These are phyloP conservation scores for Alternaria viburni DNA, from an alignment of 2,329 filamentous ascomycete genomes.

Conservation along the genomic window DNA sequence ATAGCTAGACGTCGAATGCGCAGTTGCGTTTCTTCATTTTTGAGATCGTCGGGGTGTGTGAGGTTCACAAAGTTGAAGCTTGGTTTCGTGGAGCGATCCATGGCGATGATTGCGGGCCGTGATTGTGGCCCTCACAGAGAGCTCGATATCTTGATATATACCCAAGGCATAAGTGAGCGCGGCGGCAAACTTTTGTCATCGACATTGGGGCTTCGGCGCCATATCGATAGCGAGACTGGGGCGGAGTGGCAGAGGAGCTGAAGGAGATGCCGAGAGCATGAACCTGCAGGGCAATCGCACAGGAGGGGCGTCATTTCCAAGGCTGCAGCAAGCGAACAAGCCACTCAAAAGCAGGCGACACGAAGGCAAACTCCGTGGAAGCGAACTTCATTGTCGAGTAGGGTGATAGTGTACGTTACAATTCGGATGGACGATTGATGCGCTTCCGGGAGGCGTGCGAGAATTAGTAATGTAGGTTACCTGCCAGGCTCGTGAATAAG, in stretches of 20 bases:
- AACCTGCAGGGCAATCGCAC: constrained; percentile 8
- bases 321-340: constrained; percentile 9
- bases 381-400: background rate
- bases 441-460: constrained; percentile 7
- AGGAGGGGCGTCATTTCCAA: constrained; percentile 2
- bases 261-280: constrained; percentile 2
- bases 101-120: constrained; percentile 3
- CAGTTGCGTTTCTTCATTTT: constrained; percentile 38
- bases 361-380: constrained; percentile 5
- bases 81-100: constrained; percentile 33
- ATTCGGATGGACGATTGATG: constrained; percentile 4
- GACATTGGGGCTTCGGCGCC: background rate
- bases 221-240: constrained; percentile 3
- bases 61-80: constrained; percentile 42
- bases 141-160: constrained; percentile 4
- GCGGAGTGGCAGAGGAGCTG: constrained; percentile 7
- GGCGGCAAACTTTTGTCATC: constrained; percentile 13
- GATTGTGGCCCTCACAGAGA: background rate
- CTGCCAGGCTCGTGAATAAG: constrained; percentile 13
- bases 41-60: constrained; percentile 40
- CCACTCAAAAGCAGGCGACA: background rate
- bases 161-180: background rate
- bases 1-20: constrained; percentile 43
- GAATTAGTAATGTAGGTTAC: constrained; percentile 17
- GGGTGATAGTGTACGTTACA: constrained; percentile 10